Base-by-base conservation (phyloP, 176 grass and related monocot species). In the Thinopyrum elongatum region DNA sequence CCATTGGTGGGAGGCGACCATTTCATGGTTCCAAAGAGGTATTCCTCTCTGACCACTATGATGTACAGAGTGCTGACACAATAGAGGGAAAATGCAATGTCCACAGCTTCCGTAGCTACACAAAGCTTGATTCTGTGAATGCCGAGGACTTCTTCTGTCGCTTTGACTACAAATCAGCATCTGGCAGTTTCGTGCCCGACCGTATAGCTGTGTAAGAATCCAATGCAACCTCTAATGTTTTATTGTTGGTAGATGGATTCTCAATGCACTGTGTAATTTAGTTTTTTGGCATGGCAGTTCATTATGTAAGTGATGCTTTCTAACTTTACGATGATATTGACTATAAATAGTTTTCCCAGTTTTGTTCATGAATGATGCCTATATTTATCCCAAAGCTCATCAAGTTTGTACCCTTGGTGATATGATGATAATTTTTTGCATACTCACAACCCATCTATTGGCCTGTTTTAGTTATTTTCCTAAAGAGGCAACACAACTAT, bases 21-120 rank as follows among this genome's bases (percentile, higher is more conserved):
- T 97, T 97, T 76, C 95, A 97, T 77, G 95, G 95, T 82, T 80
- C 80, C 4, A 97, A 97, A 61, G 95, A 97, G 80, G 88, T 97
- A 3, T 97, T 97, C 78, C 87, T 97, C 80, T 97, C 95, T 36
- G 96, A 98, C 17, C 96, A 98, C 83, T 95, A 98, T 77, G 96
- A 98, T 87, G 84, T 94, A 64, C 96, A 98, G 87, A 98, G 96
- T 13, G 96, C 96, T 38, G 96, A 98, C 74, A 98, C 96, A 17
- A 98, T 98, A 10, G 96, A 98, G 79, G 94, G 91, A n/a, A 98
- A 95, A 77, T 98, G 96, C 84, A 90, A 89, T 38, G 92, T 97
- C 25, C 95, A 97, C 81, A 92, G 83, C 47, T 97, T 97, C 81
- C 90, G 91, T 30, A 92, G 83, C 79, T 97, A 97, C 76, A 97